Percentiles rank a stretch among this genome's conserved stretches.
Conservation (phyloP, 2,329 filamentous ascomycete genomes). For the Ceratocystis colombiana region DNA sequence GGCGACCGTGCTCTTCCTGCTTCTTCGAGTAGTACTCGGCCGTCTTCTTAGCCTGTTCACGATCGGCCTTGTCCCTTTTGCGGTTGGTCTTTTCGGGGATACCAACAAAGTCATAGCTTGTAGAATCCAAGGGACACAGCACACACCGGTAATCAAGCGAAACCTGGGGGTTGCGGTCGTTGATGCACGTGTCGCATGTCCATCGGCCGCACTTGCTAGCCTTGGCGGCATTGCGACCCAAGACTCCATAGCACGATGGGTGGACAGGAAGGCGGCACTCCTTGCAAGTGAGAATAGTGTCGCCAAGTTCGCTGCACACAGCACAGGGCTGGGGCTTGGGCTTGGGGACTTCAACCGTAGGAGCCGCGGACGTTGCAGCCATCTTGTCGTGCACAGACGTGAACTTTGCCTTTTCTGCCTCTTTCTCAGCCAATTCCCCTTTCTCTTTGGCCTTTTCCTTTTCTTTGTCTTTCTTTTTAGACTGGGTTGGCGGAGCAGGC, state of each 20-base stretch:
- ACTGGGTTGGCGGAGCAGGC: slow-evolving; percentile 33
- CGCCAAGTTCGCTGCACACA: slow-evolving; percentile 67
- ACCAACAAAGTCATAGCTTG: slow-evolving; percentile 74
- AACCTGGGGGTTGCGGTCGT: slow-evolving; percentile 82
- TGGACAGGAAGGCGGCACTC: slow-evolving; percentile 91
- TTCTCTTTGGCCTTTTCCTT: slow-evolving; percentile 29
- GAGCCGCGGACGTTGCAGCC: slow-evolving; percentile 29
- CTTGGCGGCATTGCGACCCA: slow-evolving; percentile 48
- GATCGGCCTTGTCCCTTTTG: slow-evolving; percentile 76
- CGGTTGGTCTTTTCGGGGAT: slow-evolving; percentile 46
- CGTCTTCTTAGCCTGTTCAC: slow-evolving; percentile 68
- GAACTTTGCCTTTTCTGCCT: slow-evolving; percentile 16
- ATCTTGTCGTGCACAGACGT: slow-evolving; percentile 40
- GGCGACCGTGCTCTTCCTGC: slow-evolving; percentile 75
- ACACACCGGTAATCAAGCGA: slow-evolving; percentile 95
- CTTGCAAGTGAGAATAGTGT: slow-evolving; percentile 66
- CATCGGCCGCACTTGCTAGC: slow-evolving; percentile 55
- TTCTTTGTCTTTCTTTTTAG: slow-evolving; percentile 38
- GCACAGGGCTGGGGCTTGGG: slow-evolving; percentile 72
- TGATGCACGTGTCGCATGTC: slow-evolving; percentile 91
- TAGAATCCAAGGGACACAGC: slow-evolving; percentile 73
- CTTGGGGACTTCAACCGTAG: slow-evolving; percentile 46
- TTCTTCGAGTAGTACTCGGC: slow-evolving; percentile 72
- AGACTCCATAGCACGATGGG: slow-evolving; percentile 80
- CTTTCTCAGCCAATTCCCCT: slow-evolving; percentile 12